Percentiles rank a stretch among this genome's conserved stretches.
phyloP scores from a whole-genome alignment of 176 grass and related monocot species.

The Rhynchospora breviuscula region DNA sequence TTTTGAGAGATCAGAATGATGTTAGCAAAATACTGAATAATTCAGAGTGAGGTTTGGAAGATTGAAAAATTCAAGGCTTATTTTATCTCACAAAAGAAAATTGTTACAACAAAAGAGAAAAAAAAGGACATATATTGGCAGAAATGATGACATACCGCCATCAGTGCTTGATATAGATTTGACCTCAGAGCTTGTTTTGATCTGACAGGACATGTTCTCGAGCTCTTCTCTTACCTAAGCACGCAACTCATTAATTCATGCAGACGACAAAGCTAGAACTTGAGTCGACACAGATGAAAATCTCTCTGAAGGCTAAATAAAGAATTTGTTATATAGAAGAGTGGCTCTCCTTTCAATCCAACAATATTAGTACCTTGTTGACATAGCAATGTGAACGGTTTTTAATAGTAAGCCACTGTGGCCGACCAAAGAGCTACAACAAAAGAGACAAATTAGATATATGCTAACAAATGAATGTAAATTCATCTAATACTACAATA shows the following conservation, averaged over 20 bases:
- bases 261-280: neutral
- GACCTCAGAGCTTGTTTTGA: slow-evolving; percentile 62
- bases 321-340: neutral
- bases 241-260: neutral
- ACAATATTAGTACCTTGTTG: slow-evolving; percentile 36
- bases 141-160: slow-evolving; percentile 35
- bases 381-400: slow-evolving; percentile 65
- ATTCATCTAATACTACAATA: neutral
- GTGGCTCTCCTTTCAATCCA: neutral
- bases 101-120: neutral
- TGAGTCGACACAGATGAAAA: neutral
- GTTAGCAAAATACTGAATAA: neutral
- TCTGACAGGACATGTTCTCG: slow-evolving; percentile 53
- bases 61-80: neutral
- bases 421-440: slow-evolving; percentile 74
- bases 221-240: slow-evolving; percentile 60
- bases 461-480: neutral
- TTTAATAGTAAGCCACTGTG: slow-evolving; percentile 88
- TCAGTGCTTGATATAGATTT: slow-evolving; percentile 42
- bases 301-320: neutral
- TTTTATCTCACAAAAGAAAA: no score
- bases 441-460: slow-evolving; percentile 11
- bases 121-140: neutral
- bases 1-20: neutral
- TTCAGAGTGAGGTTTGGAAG: neutral